Evolutionary conservation across 2,329 filamentous ascomycete genomes (phyloP).

Genomic region (Curvularia sp.): DNA sequence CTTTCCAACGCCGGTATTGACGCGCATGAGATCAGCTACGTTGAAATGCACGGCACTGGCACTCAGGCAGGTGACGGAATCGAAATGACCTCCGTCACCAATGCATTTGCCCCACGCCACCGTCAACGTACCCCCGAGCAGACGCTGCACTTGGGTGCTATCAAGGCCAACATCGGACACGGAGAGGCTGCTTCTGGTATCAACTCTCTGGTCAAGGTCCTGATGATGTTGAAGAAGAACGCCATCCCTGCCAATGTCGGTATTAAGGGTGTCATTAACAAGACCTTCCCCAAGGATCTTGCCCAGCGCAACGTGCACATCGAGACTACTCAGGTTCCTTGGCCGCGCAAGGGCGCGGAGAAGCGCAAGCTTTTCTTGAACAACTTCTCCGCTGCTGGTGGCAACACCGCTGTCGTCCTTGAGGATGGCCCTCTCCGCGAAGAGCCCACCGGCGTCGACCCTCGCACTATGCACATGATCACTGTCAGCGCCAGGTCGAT

Average conservation of each 20-base stretch:
- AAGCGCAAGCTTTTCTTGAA: conserved; percentile 61
- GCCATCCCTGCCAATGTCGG: conserved; percentile 63
- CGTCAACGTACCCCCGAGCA: conserved; percentile 59
- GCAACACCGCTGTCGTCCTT: conserved; percentile 61
- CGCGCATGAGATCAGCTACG: conserved; percentile 78
- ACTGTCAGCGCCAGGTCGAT: conserved; percentile 61
- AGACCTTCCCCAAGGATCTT: conserved; percentile 62
- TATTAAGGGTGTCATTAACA: conserved; percentile 64
- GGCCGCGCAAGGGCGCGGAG: conserved; percentile 57
- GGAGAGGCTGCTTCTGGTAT: conserved; percentile 63
- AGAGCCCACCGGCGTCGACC: conserved; percentile 53
- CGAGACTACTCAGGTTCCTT: conserved; percentile 55
- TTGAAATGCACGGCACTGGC: conserved; percentile 90
- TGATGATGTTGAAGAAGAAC: conserved; percentile 63
- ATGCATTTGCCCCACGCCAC: conserved; percentile 65
- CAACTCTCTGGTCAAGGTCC: conserved; percentile 61
- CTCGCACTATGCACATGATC: conserved; percentile 56
- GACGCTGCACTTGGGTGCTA: conserved; percentile 61
- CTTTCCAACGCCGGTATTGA: conserved; percentile 76
- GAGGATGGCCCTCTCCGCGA: conserved; percentile 59
- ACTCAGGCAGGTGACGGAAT: conserved; percentile 84
- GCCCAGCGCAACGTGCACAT: conserved; percentile 62
- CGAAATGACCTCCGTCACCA: conserved; percentile 80
- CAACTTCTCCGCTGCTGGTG: conserved; percentile 63
- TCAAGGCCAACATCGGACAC: conserved; percentile 64